A percentile compares a stretch with the other conserved stretches of the same genome.
Conservation (phyloP, 2,329 filamentous ascomycete species). For the Macrophomina phaseolina region DNA sequence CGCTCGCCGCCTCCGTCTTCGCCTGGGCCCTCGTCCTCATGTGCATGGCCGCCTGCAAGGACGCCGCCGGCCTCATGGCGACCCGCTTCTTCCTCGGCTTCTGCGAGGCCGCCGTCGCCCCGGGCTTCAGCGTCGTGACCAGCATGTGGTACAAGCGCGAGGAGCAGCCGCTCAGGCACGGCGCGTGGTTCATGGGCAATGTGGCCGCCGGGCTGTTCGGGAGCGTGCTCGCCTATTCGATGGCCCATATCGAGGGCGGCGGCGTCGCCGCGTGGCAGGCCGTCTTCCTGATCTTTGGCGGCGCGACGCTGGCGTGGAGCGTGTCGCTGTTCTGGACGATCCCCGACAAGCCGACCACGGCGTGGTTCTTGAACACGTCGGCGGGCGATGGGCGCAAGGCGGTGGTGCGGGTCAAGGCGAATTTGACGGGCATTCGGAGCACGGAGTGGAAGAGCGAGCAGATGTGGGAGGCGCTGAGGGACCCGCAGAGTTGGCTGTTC, state of each 20-base stretch:
- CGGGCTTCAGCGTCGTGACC: conserved; percentile 38
- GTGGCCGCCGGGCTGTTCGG: conserved; percentile 5
- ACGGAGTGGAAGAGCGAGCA: conserved; percentile 46
- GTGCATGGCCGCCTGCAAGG: conserved; percentile 10
- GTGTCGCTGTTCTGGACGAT: conserved; percentile 1
- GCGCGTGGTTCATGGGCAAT: conserved; percentile 26
- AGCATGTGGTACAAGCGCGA: conserved; percentile 33
- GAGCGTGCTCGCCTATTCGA: conserved; percentile 15
- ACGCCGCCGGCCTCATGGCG: conserved; percentile 34
- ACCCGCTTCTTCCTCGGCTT: conserved; percentile 35
- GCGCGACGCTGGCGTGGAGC: conserved; percentile 37
- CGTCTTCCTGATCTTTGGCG: conserved; percentile 30
- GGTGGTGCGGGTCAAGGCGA: conserved; percentile 35
- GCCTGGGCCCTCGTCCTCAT: conserved; percentile 22
- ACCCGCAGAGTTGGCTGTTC: conserved; percentile 27
- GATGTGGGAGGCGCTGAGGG: conserved; percentile 44
- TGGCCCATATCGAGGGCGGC: conserved; percentile 9
- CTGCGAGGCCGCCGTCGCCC: conserved; percentile 36
- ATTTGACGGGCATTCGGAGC: conserved; percentile 29
- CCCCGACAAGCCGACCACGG: conserved; percentile 8
- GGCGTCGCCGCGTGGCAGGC: conserved; percentile 8
- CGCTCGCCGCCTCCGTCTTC: conserved; percentile 21
- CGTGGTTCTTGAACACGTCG: conserved; percentile 1
- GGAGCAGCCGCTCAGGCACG: conserved; percentile 17
- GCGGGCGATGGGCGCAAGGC: conserved; percentile 37